Base-by-base conservation (phyloP, 1,139 yeast genomes). In the Lizanozyma gosingica region DNA sequence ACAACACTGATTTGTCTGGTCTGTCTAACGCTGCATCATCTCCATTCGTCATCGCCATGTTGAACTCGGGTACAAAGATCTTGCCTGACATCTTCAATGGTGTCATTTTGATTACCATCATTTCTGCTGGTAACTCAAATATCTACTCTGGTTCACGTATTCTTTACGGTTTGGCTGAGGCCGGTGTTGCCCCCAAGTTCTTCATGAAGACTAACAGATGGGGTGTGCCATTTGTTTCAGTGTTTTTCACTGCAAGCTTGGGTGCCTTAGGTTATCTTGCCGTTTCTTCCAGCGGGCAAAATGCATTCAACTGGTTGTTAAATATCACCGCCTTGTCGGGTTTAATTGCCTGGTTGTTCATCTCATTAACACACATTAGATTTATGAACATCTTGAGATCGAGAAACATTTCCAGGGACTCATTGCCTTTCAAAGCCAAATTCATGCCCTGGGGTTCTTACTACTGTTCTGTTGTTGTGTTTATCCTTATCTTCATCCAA, bases 51-150 rank as follows among this genome's bases (percentile, higher is more conserved):
- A 65, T 76, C 52, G 78, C 80, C 43, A 76, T 80, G 54, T 58
- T 73, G 48, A 80, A 80, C 57, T 76, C 85, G 2, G 90, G 92
- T 37, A 84, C 92, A 44, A 65, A 73, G 53, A 71, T 77, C 15
- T 60, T 83, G 44, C 85, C 87, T 38, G 76, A 79, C 51, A 80
- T 83, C 42, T 80, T 84, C 67, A 84, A 83, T 56, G 94, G 85
- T 17, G 83, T 83, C 37, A 79, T 84, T 47, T 61, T 83, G 38
- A 54, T 73, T 33, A 80, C 94, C 18, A 76, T 83, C 47, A 67
- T 82, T 40, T 81, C 90, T 8, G 94, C 94, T 17, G 94, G 83
- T 53, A 84, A 83, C 63, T 80, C 90, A n/a, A 80, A 82, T 56
- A 72, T 84, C 39, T 84, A 84, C 59, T 77, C 83, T 51, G 88